Conservation (phyloP, 2,329 filamentous ascomycete genomes). For the Xylariaceae sp. region DNA sequence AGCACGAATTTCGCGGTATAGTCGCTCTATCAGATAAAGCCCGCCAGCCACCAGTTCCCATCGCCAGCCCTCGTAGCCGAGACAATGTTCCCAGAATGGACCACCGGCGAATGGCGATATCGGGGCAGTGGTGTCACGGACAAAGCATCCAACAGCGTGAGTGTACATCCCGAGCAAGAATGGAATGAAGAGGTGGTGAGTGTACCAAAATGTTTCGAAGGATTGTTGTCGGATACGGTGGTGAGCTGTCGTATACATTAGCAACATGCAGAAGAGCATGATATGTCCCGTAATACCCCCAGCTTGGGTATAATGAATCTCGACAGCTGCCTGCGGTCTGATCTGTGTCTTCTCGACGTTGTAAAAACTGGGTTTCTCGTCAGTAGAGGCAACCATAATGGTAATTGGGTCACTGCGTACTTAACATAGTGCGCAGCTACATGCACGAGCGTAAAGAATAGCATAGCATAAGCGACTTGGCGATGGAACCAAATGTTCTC, state of each 20-base stretch:
- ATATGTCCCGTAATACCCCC: constrained; percentile 94
- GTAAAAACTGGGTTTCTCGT: constrained; percentile 65
- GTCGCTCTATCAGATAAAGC: constrained; percentile 79
- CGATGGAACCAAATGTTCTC: constrained; percentile 97
- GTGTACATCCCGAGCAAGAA: constrained; percentile 93
- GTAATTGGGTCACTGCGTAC: constrained; percentile 44
- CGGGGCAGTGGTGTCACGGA: constrained; percentile 69
- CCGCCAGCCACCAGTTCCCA: constrained; percentile 89
- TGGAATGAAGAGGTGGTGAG: constrained; percentile 95
- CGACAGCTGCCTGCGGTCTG: constrained; percentile 71
- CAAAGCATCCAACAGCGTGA: constrained; percentile 93
- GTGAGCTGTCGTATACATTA: constrained; percentile 97
- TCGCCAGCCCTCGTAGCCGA: constrained; percentile 94
- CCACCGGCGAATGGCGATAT: constrained; percentile 81
- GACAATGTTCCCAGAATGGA: constrained; percentile 84
- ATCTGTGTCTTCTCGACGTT: constrained; percentile 86
- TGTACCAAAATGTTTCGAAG: constrained; percentile 99
- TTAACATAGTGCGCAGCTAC: constrained; percentile 88
- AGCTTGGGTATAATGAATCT: constrained; percentile 87
- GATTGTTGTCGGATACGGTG: constrained; percentile 92
- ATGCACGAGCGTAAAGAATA: constrained; percentile 78
- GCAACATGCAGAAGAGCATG: constrained; percentile 97
- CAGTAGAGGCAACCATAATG: not conserved
- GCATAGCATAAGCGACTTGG: constrained; percentile 84
- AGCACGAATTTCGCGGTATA: constrained; percentile 86